Conservation (phyloP, 2,329 filamentous ascomycete genomes). For the Cladosporium sp. region DNA sequence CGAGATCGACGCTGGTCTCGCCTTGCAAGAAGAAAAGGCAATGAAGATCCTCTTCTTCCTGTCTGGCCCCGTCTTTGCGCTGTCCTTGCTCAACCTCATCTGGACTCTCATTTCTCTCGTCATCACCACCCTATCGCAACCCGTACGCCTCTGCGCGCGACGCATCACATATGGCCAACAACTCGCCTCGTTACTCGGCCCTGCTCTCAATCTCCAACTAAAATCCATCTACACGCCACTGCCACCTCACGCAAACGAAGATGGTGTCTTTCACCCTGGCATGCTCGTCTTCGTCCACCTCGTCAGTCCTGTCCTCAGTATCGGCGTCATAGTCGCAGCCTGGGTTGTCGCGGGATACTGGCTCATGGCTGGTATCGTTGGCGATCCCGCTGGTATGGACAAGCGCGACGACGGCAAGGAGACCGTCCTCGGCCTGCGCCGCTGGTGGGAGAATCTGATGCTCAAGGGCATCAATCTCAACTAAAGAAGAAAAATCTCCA, state of each 20-base stretch:
- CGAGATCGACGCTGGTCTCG: constrained; percentile 35
- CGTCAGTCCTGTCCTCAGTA: constrained; percentile 53
- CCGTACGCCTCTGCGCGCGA: constrained; percentile 51
- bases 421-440: constrained; percentile 54
- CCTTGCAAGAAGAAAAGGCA: constrained; percentile 40
- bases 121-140: constrained; percentile 48
- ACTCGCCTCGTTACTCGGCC: constrained; percentile 49
- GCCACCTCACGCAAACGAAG: constrained; percentile 28
- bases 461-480: constrained; percentile 24
- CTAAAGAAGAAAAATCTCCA: constrained; percentile 11
- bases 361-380: constrained; percentile 57
- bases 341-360: constrained; percentile 61
- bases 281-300: constrained; percentile 51
- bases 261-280: constrained; percentile 36
- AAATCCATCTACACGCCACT: constrained; percentile 43
- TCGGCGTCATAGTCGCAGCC: constrained; percentile 52
- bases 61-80: constrained; percentile 50
- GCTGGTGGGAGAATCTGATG: constrained; percentile 60
- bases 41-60: constrained; percentile 48
- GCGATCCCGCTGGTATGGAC: constrained; percentile 57
- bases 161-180: constrained; percentile 47
- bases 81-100: constrained; percentile 50
- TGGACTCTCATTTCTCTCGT: constrained; percentile 53
- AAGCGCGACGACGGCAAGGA: constrained; percentile 58
- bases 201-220: constrained; percentile 50